Conservation (phyloP, 2,329 filamentous ascomycete species). For the Cytospora chrysosperma region DNA sequence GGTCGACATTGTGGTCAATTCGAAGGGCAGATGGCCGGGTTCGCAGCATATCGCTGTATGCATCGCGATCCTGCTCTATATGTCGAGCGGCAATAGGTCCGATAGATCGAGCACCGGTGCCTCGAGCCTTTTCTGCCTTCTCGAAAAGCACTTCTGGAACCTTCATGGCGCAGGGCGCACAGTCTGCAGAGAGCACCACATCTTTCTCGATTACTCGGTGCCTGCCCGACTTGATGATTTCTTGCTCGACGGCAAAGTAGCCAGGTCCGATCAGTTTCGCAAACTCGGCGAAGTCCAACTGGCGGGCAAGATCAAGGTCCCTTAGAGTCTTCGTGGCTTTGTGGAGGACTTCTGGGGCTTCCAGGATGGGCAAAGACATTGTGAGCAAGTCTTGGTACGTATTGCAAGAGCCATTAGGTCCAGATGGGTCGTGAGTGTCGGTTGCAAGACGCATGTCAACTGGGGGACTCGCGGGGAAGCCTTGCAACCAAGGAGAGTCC, state of each 20-base stretch:
- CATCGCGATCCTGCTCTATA: neutral
- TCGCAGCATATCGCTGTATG: neutral
- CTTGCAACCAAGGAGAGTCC: neutral
- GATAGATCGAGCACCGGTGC: neutral
- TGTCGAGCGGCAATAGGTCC: slow-evolving; percentile 12
- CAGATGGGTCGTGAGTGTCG: neutral
- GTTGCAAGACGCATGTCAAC: neutral
- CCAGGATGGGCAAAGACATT: slow-evolving; percentile 19
- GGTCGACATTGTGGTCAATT: slow-evolving; percentile 15
- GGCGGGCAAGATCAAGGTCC: slow-evolving; percentile 17
- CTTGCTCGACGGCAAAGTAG: slow-evolving; percentile 18
- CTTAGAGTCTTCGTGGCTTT: slow-evolving; percentile 3
- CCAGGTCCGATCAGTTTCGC: slow-evolving; percentile 11
- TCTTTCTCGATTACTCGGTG: slow-evolving; percentile 1
- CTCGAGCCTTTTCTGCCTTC: neutral
- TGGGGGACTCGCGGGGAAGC: slow-evolving; percentile 10
- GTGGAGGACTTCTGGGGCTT: neutral
- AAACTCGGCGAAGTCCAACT: slow-evolving; percentile 22
- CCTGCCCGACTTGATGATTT: slow-evolving; percentile 2
- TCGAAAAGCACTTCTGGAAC: slow-evolving; percentile 7
- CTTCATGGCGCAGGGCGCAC: slow-evolving; percentile 1
- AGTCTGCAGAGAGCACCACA: slow-evolving; percentile 1
- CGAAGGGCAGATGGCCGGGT: slow-evolving; percentile 7
- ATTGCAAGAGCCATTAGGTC: slow-evolving; percentile 2
- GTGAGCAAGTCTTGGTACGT: slow-evolving; percentile 17